Evolutionary conservation across 2,329 filamentous ascomycete species (phyloP), one percentile per base, ranked within the genome.

Genomic region (Sporothrix dimorphospora): DNA sequence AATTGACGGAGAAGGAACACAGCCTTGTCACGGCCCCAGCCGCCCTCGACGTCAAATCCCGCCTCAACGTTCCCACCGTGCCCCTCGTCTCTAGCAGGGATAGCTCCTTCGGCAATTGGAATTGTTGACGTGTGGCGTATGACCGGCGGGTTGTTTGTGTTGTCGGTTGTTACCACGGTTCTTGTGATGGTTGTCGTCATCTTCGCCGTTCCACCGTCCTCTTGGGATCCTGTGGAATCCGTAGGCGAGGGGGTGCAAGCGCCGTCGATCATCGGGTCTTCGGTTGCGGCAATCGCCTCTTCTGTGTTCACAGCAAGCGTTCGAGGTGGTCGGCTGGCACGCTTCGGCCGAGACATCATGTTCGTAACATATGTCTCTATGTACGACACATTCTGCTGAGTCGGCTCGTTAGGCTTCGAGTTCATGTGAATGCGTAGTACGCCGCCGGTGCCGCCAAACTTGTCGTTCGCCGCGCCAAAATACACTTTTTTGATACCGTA

Each of bases 361-460:
- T 71, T 75, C 30, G 73, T 73, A 45, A 76, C 72, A 68, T 76
- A 76, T 7, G 74, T 75, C 70, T 76, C 74, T 38, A 76, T 75
- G 68, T 75, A 76, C 27, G 72, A 73, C 21, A 69, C 70, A 53
- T 72, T 63, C 47, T 76, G n/a, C 67, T 27, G 74, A 12, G 27
- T 83, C 79, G 19, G 83, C 63, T 66, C 71, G 30, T 75, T 49
- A 61, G 74, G 75, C 80, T 74, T 84, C 78, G 87, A 88, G 77
- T 89, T 89, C 79, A 85, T 83, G 80, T 98, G 94, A 70, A 98
- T 89, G 76, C 90, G 92, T 79, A 99, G 90, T 16, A 99, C 96
- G 70, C 97, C 95, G 1, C 96, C 96, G 19, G 94, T 97, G 42
- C 97, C 96, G 8, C 96, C 96, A 83, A 99, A 99, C 72, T 97